Conservation (phyloP, 2,329 filamentous ascomycete genomes). For the Grosmannia clavigera region DNA sequence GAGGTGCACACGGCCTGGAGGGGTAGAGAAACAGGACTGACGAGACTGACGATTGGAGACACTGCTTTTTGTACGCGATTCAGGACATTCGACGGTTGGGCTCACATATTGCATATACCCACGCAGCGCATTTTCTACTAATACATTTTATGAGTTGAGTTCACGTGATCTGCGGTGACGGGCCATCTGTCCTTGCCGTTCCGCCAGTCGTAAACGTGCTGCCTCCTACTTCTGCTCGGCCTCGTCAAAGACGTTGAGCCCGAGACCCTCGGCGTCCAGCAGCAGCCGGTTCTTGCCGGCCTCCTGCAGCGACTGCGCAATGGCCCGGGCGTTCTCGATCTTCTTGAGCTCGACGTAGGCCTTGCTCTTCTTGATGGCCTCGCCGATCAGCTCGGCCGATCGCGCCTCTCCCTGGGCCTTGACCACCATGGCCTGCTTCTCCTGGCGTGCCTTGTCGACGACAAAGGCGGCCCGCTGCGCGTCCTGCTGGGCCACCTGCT, state of each 20-base stretch:
- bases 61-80: neutral
- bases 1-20: neutral
- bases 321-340: constrained; percentile 88
- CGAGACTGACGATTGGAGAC: neutral
- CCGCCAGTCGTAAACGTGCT: neutral
- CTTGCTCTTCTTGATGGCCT: constrained; percentile 98
- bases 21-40: neutral
- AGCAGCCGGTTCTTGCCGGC: constrained; percentile 85
- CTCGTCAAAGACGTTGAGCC: constrained; percentile 67
- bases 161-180: no score
- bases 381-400: constrained; percentile 93
- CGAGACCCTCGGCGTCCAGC: constrained; percentile 80
- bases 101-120: neutral
- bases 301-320: constrained; percentile 82
- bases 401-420: constrained; percentile 98
- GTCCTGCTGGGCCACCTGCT: constrained; percentile 76
- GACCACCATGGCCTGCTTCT: constrained; percentile 98
- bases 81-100: neutral
- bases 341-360: constrained; percentile 94
- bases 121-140: neutral
- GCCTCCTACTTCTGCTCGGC: constrained; percentile 28
- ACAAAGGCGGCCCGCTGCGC: constrained; percentile 94
- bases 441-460: constrained; percentile 96
- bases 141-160: neutral
- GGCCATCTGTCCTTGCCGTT: no score